A percentile compares a stretch with the other conserved stretches of the same genome.
These are phyloP conservation scores for Penicillium griseofulvum DNA, from an alignment of 2,329 filamentous ascomycete species.

Conservation along the genomic window DNA sequence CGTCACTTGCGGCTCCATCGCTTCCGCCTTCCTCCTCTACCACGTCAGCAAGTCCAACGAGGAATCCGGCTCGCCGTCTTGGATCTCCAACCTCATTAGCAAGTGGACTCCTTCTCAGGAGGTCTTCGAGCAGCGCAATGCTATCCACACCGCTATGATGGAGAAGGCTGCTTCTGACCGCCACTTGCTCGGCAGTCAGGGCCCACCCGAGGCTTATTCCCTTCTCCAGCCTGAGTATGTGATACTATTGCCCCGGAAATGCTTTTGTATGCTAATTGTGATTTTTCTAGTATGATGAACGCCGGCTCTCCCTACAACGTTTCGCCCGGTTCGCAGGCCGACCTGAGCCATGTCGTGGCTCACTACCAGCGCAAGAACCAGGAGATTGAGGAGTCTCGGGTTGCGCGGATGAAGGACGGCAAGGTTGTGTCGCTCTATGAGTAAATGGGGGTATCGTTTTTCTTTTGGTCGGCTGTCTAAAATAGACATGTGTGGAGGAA, in stretches of 20 bases:
- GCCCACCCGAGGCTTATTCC: slow-evolving; percentile 47
- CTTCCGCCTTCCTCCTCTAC: slow-evolving; percentile 45
- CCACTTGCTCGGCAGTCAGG: slow-evolving; percentile 55
- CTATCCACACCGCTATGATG: slow-evolving; percentile 58
- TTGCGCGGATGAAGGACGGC: slow-evolving; percentile 45
- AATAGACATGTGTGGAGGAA: slow-evolving; percentile 24
- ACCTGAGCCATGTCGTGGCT: slow-evolving; percentile 59
- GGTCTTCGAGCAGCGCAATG: slow-evolving; percentile 56
- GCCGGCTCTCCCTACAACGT: slow-evolving; percentile 63
- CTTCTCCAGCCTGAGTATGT: slow-evolving; percentile 66
- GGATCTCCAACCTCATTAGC: slow-evolving; percentile 51
- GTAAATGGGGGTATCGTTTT: slow-evolving; percentile 30
- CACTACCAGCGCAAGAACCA: slow-evolving; percentile 61
- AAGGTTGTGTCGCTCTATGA: slow-evolving; percentile 46
- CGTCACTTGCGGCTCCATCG: slow-evolving; percentile 44
- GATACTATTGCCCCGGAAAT: not conserved
- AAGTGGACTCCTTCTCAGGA: slow-evolving; percentile 56
- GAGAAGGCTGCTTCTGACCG: slow-evolving; percentile 64
- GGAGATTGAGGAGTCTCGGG: slow-evolving; percentile 57
- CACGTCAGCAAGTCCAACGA: slow-evolving; percentile 38
- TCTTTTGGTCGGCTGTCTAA: slow-evolving; percentile 18
- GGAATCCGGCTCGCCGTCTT: slow-evolving; percentile 40
- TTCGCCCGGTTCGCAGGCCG: slow-evolving; percentile 57
- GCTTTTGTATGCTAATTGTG: slow-evolving; percentile 3
- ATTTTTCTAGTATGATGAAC: slow-evolving; percentile 57